Evolutionary conservation across 352 stramenopile genomes (phyloP), one percentile per base, ranked within the genome.

Genomic region (Aphanomyces stellatus): DNA sequence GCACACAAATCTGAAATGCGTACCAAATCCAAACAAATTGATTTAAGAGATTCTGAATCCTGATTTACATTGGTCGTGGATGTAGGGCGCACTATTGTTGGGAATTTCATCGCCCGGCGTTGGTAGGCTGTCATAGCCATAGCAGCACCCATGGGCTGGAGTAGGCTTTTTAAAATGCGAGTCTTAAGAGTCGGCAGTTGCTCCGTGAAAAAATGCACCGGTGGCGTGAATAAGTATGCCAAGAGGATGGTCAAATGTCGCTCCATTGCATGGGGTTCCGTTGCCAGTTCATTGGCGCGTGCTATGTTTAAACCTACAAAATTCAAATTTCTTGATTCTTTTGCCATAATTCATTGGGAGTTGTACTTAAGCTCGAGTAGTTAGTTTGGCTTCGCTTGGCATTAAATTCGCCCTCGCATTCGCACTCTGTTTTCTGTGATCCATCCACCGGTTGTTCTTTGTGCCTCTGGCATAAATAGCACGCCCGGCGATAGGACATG

Each of bases 401-500:
- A 46, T 67, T 67, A 5, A 67, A 67, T 17, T 67, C 60, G 27
- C 60, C 60, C 42, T 67, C 60, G 49, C 60, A 67, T 22, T 67
- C 37, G 49, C 60, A 67, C 31, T 22, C 46, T n/a, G 37, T 46
- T 19, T 46, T 46, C 2, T 11, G 11, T n/a, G n/a, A 19, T 46
- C n/a, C 37, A 19, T 46, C 11, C 13, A n/a, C n/a, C 25, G 25
- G 15, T n/a, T 22, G 27, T 13, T 28, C 37, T n/a, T 35, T 30
- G 37, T 64, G 55, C 37, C 51, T 64, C 55, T 64, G 55, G 37
- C 55, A 64, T 8, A 37, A 46, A 35, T 64, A 64, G 37, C 55
- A 64, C 1, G 55, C 55, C 19, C 55, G 33, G 25, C 55, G 55
- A 46, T 64, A 64, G 33, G 55, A 64, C 55, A 64, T 64, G 37